Conservation (phyloP, 495 filamentous ascomycete genomes). For the Annulohypoxylon maeteangense region DNA sequence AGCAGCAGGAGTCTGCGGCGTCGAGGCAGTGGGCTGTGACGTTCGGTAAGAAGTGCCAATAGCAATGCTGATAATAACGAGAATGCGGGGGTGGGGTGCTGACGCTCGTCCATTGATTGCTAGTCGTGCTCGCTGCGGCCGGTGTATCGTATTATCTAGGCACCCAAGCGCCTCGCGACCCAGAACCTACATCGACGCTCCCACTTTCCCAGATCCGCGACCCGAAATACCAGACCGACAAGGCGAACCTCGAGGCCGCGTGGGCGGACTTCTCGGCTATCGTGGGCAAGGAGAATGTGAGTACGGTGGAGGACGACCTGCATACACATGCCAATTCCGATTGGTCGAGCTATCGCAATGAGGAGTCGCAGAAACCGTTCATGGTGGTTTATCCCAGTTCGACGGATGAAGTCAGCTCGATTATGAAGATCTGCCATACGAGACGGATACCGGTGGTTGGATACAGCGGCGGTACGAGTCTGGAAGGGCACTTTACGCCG, state of each 20-base stretch:
- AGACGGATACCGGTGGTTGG: slow-evolving; percentile 78
- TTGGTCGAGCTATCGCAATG: slow-evolving; percentile 82
- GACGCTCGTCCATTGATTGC: not conserved
- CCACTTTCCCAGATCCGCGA: slow-evolving; percentile 68
- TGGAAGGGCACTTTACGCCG: slow-evolving; percentile 84
- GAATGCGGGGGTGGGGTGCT: slow-evolving; percentile 24
- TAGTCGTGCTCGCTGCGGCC: slow-evolving; percentile 69
- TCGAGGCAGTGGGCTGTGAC: slow-evolving; percentile 69
- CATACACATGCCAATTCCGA: slow-evolving; percentile 81
- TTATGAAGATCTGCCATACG: slow-evolving; percentile 80
- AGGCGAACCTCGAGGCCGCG: slow-evolving; percentile 85
- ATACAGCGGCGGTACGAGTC: slow-evolving; percentile 78
- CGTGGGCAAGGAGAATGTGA: slow-evolving; percentile 86
- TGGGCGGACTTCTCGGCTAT: slow-evolving; percentile 92
- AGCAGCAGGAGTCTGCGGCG: slow-evolving; percentile 62
- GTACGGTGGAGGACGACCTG: slow-evolving; percentile 74
- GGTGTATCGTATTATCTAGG: slow-evolving; percentile 78
- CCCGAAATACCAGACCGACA: slow-evolving; percentile 75
- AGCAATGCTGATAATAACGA: not conserved
- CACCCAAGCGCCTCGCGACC: slow-evolving; percentile 65
- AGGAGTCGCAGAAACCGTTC: slow-evolving; percentile 60
- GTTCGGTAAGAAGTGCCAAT: slow-evolving; percentile 63
- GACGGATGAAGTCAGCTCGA: slow-evolving; percentile 74
- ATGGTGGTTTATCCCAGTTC: slow-evolving; percentile 71
- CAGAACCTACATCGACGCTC: slow-evolving; percentile 76